Percentiles rank a stretch among this genome's conserved stretches.
These are phyloP conservation scores for Neurospora sp. DNA, from an alignment of 495 filamentous ascomycete genomes.

Conservation along the genomic window DNA sequence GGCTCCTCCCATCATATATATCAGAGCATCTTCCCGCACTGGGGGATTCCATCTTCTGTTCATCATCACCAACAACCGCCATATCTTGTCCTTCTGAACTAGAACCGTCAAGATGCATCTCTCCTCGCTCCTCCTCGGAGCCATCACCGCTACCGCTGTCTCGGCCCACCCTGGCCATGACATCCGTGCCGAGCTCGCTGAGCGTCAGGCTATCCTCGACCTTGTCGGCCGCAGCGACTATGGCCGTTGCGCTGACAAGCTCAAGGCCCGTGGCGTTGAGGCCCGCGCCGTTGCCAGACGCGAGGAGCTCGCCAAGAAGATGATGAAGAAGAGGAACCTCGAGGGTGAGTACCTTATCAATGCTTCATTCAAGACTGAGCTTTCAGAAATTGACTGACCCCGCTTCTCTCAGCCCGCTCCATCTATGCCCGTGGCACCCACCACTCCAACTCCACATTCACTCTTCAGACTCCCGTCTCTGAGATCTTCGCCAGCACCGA, in stretches of 20 bases:
- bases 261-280: conserved; percentile 40
- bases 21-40: neutral
- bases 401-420: neutral
- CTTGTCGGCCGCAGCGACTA: conserved; percentile 29
- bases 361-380: neutral
- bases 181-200: conserved; percentile 32
- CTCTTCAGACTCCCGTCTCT: conserved; percentile 3
- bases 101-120: conserved; percentile 8
- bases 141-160: conserved; percentile 9
- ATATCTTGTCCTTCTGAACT: neutral
- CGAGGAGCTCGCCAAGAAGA: conserved; percentile 12
- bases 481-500: conserved; percentile 39
- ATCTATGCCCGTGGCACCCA: neutral
- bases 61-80: neutral
- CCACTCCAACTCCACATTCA: neutral
- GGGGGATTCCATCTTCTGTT: neutral
- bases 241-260: conserved; percentile 36
- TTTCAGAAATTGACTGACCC: conserved; percentile 3
- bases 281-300: conserved; percentile 37
- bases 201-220: conserved; percentile 34
- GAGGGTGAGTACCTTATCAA: conserved; percentile 8
- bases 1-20: neutral
- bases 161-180: conserved; percentile 41
- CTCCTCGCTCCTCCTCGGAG: conserved; percentile 4
- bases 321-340: conserved; percentile 13